Evolutionary conservation across 176 grass and related monocot species (phyloP).

Genomic region (Cenchrus americanus): DNA sequence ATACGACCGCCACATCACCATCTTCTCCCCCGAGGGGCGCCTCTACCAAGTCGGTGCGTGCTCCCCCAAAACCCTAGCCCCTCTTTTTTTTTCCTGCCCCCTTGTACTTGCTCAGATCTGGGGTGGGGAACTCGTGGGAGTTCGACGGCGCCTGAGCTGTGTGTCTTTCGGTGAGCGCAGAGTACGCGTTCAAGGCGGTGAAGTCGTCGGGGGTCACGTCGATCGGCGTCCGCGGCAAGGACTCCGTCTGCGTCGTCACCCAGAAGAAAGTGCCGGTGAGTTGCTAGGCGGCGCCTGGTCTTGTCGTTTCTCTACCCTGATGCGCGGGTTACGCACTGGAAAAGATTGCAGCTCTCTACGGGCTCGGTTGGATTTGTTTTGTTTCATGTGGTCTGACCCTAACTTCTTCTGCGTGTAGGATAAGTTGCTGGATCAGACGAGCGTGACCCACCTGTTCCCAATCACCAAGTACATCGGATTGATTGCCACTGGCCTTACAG

Average conservation of each 20-base stretch:
- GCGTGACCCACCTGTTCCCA: constrained; percentile 83
- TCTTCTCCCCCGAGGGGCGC: constrained; percentile 97
- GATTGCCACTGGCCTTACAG: constrained; percentile 95
- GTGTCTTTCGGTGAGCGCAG: constrained; percentile 40
- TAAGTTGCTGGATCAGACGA: constrained; percentile 90
- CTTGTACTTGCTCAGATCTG: constrained; percentile 25
- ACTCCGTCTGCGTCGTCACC: constrained; percentile 94
- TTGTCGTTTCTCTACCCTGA: not conserved
- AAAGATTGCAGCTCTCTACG: not conserved
- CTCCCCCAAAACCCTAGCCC: constrained; percentile 42
- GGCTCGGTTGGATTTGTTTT: not conserved
- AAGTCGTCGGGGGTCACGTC: constrained; percentile 92
- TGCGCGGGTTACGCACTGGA: not conserved
- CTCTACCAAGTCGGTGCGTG: constrained; percentile 99
- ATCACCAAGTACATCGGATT: constrained; percentile 88
- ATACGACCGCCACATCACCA: constrained; percentile 99
- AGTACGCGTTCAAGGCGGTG: constrained; percentile 99
- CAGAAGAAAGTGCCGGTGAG: constrained; percentile 99
- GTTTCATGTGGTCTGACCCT: not conserved
- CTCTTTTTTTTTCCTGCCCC: no score
- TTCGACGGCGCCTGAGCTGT: constrained; percentile 11
- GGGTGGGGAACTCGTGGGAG: not conserved
- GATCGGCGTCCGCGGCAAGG: constrained; percentile 91
- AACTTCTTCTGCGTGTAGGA: constrained; percentile 55
- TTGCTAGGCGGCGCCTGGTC: not conserved